Conservation (phyloP, 768 basidiomycete genomes). For the Naganishia randhawae region DNA sequence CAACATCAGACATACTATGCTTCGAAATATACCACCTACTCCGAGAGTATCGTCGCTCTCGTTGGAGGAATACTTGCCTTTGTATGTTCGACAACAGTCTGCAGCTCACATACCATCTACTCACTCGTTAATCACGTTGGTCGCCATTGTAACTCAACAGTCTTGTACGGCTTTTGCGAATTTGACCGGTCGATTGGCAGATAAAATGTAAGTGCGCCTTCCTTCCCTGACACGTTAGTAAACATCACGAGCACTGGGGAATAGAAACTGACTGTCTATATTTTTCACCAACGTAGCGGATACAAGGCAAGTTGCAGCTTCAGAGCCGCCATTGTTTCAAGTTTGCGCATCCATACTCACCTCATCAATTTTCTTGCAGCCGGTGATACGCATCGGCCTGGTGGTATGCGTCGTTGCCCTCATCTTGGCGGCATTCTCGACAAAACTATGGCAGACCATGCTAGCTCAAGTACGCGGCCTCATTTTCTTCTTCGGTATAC, state of each 20-base stretch:
- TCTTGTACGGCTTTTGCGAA: constrained; percentile 27
- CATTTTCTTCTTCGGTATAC: too few species aligned
- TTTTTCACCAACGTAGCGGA: constrained; percentile 16
- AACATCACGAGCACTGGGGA: neutral
- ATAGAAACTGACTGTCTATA: neutral
- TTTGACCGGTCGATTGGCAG: constrained; percentile 23
- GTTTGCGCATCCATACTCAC: too few species aligned
- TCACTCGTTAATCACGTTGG: neutral
- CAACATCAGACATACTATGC: constrained; percentile 27
- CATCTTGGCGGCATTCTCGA: constrained; percentile 23
- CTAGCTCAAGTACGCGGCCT: constrained; percentile 17
- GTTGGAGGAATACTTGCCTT: constrained; percentile 26
- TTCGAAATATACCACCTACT: constrained; percentile 4
- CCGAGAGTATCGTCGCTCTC: constrained; percentile 26
- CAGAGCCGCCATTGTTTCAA: too few species aligned
- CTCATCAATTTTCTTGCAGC: neutral
- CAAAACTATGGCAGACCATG: constrained; percentile 29
- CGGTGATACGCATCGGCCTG: constrained; percentile 22
- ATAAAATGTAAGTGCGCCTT: constrained; percentile 22
- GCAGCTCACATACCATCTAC: neutral
- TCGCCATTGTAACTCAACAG: neutral
- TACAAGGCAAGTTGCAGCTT: constrained; percentile 12
- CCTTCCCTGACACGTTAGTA: neutral
- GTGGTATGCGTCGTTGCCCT: constrained; percentile 15
- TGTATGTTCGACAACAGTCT: constrained; percentile 5